Percentiles rank a stretch among this genome's conserved stretches.
Conservation (phyloP, 2,329 filamentous ascomycete genomes). For the Aspergillus sp. region DNA sequence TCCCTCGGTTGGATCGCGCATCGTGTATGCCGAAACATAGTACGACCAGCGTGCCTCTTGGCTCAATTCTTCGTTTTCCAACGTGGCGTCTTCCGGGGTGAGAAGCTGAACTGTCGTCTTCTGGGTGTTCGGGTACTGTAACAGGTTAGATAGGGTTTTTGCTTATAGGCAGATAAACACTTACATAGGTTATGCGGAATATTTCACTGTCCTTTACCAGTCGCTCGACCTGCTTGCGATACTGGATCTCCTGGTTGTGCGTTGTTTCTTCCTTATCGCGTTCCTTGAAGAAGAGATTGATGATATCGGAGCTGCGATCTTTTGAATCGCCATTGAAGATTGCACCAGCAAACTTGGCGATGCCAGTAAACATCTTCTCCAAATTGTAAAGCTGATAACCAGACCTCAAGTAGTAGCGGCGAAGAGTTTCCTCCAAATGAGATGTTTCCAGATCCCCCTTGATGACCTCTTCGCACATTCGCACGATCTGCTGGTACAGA, state of each 20-base stretch:
- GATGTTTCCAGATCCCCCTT: slow-evolving; percentile 77
- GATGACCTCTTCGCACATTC: slow-evolving; percentile 83
- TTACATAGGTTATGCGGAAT: slow-evolving; percentile 87
- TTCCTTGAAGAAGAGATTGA: slow-evolving; percentile 80
- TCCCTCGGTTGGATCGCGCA: slow-evolving; percentile 83
- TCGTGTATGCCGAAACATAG: slow-evolving; percentile 90
- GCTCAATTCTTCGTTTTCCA: slow-evolving; percentile 71
- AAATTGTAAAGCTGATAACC: slow-evolving; percentile 95
- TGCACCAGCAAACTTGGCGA: slow-evolving; percentile 77
- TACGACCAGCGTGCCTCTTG: slow-evolving; percentile 77
- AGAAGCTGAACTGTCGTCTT: slow-evolving; percentile 78
- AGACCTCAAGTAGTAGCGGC: slow-evolving; percentile 84
- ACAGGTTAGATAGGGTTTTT: slow-evolving; percentile 26
- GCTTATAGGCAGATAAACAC: slow-evolving; percentile 39
- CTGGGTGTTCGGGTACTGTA: slow-evolving; percentile 63
- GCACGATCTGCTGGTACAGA: slow-evolving; percentile 83
- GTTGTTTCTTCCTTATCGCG: slow-evolving; percentile 82
- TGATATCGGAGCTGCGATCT: slow-evolving; percentile 90
- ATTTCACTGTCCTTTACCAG: slow-evolving; percentile 89
- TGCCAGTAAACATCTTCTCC: slow-evolving; percentile 79
- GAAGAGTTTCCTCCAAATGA: slow-evolving; percentile 84
- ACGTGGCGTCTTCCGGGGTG: slow-evolving; percentile 75
- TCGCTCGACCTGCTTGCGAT: slow-evolving; percentile 89
- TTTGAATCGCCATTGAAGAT: slow-evolving; percentile 84
- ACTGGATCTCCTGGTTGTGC: slow-evolving; percentile 84